Percentiles rank a stretch among this genome's conserved stretches.
Conservation (phyloP, 371 early-diverging fungal genomes). For the Nematocida ausubeli region DNA sequence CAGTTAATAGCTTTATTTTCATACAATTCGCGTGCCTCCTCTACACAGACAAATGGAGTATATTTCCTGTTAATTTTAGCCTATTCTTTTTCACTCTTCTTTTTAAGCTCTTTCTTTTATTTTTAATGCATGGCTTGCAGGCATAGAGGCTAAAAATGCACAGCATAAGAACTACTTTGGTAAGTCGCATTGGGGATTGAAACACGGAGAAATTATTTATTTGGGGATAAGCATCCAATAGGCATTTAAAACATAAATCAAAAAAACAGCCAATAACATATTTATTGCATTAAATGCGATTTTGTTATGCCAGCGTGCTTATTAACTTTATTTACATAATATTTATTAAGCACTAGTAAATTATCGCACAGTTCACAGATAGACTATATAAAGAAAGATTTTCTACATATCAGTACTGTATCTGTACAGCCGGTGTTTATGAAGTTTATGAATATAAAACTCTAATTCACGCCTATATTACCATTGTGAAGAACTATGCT, state of each 20-base stretch:
- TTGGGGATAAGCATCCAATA: not conserved
- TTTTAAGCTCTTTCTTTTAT: not conserved
- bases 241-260: not conserved
- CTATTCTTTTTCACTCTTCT: not conserved
- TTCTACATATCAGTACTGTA: too few relatives aligned
- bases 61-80: slow-evolving; percentile 3
- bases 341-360: too few relatives aligned
- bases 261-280: not conserved
- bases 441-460: too few relatives aligned
- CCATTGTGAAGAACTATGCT: too few relatives aligned
- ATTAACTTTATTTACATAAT: too few relatives aligned
- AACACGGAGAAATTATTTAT: not conserved
- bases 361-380: too few relatives aligned
- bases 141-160: not conserved
- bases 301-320: too few relatives aligned
- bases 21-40: not conserved
- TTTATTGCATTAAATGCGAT: too few relatives aligned
- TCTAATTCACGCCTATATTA: too few relatives aligned
- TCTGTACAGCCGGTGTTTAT: too few relatives aligned
- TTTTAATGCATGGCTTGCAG: not conserved
- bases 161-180: not conserved
- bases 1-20: too few relatives aligned
- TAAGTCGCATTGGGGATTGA: not conserved
- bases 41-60: not conserved
- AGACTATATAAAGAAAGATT: too few relatives aligned